Conservation (phyloP, 768 basidiomycete species). For the Lactifluus pinguis region DNA sequence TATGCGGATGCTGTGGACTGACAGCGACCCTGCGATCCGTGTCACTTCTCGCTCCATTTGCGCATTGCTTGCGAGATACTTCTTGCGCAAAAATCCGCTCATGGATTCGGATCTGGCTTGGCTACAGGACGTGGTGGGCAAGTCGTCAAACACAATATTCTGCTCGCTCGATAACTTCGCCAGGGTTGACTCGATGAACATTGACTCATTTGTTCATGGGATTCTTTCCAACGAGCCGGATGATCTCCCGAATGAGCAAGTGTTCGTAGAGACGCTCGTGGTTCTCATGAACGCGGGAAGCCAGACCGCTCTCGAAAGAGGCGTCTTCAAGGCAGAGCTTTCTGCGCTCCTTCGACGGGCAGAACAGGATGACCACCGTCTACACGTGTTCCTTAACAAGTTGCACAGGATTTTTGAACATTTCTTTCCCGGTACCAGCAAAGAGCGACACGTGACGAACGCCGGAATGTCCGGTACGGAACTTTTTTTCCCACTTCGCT, state of each 20-base stretch:
- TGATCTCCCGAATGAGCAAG: neutral
- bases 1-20: too few relatives aligned
- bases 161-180: too few relatives aligned
- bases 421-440: neutral
- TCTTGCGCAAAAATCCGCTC: neutral
- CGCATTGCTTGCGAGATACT: conserved; percentile 4
- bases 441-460: neutral
- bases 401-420: neutral
- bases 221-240: neutral
- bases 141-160: too few relatives aligned
- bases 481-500: too few relatives aligned
- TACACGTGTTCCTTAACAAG: neutral
- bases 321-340: neutral
- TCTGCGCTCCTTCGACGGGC: neutral
- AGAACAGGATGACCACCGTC: neutral
- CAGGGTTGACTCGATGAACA: neutral
- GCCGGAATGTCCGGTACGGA: too few relatives aligned
- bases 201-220: too few relatives aligned
- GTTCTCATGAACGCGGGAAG: neutral
- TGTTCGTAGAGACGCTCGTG: conserved; percentile 5
- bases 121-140: neutral
- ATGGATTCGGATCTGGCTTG: conserved; percentile 6
- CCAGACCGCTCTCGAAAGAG: neutral
- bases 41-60: neutral
- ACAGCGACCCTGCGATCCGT: too few relatives aligned